phyloP scores from a whole-genome alignment of 768 basidiomycete species.

The Mycena floridula region DNA sequence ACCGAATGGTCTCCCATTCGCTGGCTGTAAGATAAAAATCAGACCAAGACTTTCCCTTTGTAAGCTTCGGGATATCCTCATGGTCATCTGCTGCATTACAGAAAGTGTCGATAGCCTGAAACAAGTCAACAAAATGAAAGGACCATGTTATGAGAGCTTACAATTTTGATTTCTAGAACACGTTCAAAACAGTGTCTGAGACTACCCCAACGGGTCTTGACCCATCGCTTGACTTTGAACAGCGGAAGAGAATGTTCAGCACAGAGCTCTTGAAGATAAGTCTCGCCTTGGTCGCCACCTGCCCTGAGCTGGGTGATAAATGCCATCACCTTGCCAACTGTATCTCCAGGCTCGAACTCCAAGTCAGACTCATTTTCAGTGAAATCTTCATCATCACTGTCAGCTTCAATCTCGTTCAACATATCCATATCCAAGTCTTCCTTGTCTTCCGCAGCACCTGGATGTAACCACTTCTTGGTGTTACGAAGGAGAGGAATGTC shows the following conservation, averaged over 20 bases:
- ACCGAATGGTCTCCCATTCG: neutral
- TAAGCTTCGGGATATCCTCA: neutral
- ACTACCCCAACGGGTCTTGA: conserved; percentile 13
- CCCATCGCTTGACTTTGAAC: conserved; percentile 10
- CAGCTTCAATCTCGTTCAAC: conserved; percentile 7
- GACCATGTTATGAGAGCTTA: neutral
- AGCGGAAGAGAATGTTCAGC: neutral
- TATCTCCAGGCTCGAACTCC: conserved; percentile 12
- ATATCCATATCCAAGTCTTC: conserved; percentile 9
- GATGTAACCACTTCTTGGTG: neutral
- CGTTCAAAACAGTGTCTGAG: conserved; percentile 9
- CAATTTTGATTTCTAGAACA: neutral
- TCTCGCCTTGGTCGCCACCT: conserved; percentile 3
- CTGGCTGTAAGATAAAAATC: neutral
- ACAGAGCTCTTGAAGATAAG: conserved; percentile 6
- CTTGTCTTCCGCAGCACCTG: conserved; percentile 9
- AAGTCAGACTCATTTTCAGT: conserved; percentile 3
- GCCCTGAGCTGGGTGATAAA: conserved; percentile 10
- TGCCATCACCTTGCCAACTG: conserved; percentile 12
- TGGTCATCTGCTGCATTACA: neutral
- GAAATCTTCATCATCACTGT: conserved; percentile 4
- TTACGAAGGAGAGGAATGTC: neutral
- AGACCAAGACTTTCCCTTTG: neutral
- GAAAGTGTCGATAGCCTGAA: conserved; percentile 5
- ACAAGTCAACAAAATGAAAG: neutral